Conservation (phyloP, 306 rosid species). For the Spatholobus suberectus region DNA sequence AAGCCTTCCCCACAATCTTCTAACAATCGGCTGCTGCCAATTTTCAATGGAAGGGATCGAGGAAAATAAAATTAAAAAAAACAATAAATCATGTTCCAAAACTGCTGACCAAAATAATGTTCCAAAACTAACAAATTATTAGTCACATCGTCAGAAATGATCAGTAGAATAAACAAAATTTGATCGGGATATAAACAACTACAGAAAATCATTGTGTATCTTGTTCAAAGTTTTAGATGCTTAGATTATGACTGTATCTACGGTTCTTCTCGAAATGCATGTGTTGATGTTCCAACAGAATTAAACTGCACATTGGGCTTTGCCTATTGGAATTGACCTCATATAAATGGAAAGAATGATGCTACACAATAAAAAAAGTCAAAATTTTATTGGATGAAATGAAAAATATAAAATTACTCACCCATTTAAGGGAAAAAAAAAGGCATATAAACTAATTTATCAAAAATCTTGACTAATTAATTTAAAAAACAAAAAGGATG, state of each 20-base stretch:
- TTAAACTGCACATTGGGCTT: not conserved
- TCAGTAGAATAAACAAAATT: not conserved
- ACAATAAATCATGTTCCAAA: not conserved
- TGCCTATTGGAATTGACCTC: not conserved
- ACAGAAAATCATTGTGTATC: not conserved
- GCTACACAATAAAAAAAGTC: not conserved
- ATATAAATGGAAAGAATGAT: not conserved
- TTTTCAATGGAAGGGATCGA: not conserved
- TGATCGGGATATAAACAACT: not conserved
- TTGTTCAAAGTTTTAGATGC: not conserved
- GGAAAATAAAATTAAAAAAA: not conserved
- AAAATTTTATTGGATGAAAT: not conserved
- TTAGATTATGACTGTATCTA: not conserved
- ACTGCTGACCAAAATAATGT: too few relatives aligned
- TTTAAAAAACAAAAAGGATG: too few relatives aligned
- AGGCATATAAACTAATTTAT: too few relatives aligned
- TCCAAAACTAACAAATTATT: not conserved
- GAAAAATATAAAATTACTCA: too few relatives aligned
- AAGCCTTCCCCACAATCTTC: constrained; percentile 25
- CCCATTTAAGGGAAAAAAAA: too few relatives aligned
- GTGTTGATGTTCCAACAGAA: not conserved
- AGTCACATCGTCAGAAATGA: not conserved
- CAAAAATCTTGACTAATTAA: too few relatives aligned
- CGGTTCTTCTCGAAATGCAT: not conserved
- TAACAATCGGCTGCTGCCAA: not conserved